Conservation (phyloP, 1,284 basidiomycete genomes). For the Hymenochaete sp. region DNA sequence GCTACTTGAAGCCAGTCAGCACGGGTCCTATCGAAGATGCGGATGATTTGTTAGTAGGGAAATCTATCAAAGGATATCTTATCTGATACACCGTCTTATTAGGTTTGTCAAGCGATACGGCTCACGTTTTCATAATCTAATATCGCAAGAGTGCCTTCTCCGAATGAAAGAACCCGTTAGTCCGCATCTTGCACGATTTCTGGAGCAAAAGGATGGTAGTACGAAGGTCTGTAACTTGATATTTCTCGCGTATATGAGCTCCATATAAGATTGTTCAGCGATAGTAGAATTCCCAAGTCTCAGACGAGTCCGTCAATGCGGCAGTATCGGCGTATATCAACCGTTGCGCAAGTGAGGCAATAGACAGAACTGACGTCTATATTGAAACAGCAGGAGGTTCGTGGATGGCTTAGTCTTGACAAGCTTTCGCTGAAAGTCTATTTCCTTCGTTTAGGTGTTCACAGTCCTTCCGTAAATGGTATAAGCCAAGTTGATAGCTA, state of each 20-base stretch:
- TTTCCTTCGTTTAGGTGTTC: conserved; percentile 57
- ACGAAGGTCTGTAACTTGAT: conserved; percentile 9
- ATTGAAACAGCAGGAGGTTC: conserved; percentile 93
- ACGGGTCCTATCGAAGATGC: conserved; percentile 76
- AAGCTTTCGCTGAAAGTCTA: background rate
- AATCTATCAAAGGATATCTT: background rate
- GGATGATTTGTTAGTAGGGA: conserved; percentile 64
- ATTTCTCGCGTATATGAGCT: background rate
- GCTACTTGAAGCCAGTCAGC: conserved; percentile 88
- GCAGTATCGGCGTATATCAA: conserved; percentile 59
- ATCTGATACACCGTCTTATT: conserved; percentile 10
- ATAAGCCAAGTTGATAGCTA: conserved; percentile 82
- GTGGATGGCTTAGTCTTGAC: conserved; percentile 20
- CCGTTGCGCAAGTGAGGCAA: conserved; percentile 33
- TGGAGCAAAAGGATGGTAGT: conserved; percentile 29
- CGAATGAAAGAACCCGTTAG: conserved; percentile 86
- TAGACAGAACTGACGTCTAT: conserved; percentile 56
- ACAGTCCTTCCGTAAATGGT: conserved; percentile 84
- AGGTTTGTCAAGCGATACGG: conserved; percentile 69
- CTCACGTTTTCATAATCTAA: conserved; percentile 31
- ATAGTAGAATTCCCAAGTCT: conserved; percentile 32
- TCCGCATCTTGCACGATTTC: conserved; percentile 80
- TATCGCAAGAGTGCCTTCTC: conserved; percentile 72
- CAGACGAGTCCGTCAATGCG: conserved; percentile 62
- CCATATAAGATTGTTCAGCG: conserved; percentile 12